Percentiles rank a stretch among this genome's conserved stretches.
Evolutionary conservation across 805 yeast species (phyloP).

Genomic region (Groenewaldozyma salmanticensis): DNA sequence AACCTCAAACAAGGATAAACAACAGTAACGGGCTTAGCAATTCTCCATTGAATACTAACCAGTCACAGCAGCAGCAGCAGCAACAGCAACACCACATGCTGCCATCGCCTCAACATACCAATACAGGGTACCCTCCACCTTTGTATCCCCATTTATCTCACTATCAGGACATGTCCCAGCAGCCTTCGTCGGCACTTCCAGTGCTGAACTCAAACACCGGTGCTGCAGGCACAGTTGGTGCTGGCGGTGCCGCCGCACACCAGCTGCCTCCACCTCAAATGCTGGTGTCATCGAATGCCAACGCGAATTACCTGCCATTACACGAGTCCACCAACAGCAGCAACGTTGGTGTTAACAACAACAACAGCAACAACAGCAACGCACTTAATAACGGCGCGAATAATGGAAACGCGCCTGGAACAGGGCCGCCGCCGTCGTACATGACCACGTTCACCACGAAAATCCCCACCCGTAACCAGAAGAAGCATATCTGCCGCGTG

Average conservation of each 20-base stretch:
- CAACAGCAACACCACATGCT: background rate
- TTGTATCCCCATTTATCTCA: background rate
- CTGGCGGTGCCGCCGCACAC: background rate
- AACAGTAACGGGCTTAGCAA: background rate
- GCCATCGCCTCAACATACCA: background rate
- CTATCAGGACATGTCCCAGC: background rate
- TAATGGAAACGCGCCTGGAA: background rate
- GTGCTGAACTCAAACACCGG: background rate
- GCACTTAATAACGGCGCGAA: background rate
- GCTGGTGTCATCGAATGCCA: background rate
- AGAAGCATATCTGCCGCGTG: constrained; percentile 31
- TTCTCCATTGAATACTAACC: background rate
- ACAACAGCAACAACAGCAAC: background rate
- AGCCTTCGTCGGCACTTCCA: background rate
- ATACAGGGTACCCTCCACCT: background rate
- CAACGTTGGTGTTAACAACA: background rate
- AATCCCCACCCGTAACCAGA: constrained; percentile 13
- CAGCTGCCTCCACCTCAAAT: background rate
- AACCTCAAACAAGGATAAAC: too few species aligned
- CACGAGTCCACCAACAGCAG: background rate
- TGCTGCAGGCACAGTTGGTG: background rate
- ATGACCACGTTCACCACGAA: constrained; percentile 20
- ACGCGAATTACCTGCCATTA: background rate
- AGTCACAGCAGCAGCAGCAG: background rate
- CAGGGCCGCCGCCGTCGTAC: constrained; percentile 15